Conservation (phyloP, 768 basidiomycete genomes). For the Hypholoma fasciculare region DNA sequence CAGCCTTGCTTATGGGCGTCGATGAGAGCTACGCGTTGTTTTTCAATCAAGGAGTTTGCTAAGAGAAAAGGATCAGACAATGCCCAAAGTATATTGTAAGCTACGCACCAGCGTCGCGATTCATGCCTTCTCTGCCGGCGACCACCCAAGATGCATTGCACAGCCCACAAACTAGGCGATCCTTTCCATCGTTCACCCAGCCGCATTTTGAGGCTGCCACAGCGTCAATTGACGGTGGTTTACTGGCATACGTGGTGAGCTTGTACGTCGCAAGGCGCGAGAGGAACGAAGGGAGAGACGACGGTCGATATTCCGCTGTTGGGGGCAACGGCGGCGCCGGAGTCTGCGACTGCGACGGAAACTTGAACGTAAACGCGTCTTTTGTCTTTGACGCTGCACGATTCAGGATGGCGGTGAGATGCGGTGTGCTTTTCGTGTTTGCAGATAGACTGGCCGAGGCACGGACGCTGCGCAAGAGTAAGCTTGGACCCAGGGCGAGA, state of each 20-base stretch:
- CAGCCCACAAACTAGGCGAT: constrained; percentile 71
- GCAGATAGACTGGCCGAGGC: constrained; percentile 8
- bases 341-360: constrained; percentile 29
- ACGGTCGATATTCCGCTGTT: constrained; percentile 73
- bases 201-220: constrained; percentile 83
- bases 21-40: constrained; percentile 65
- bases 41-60: constrained; percentile 75
- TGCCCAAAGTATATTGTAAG: constrained; percentile 8
- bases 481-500: not conserved
- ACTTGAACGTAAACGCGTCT: constrained; percentile 48
- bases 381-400: constrained; percentile 60
- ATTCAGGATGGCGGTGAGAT: constrained; percentile 69
- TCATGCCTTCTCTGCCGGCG: constrained; percentile 68
- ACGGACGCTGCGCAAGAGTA: constrained; percentile 6
- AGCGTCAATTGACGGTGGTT: constrained; percentile 71
- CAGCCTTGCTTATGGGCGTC: constrained; percentile 79
- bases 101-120: constrained; percentile 71
- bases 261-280: constrained; percentile 76
- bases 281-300: constrained; percentile 73
- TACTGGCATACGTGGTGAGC: constrained; percentile 78
- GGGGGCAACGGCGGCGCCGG: constrained; percentile 31
- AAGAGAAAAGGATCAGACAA: not conserved
- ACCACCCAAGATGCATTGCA: constrained; percentile 77
- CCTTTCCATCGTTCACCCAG: constrained; percentile 84
- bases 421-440: constrained; percentile 60